A percentile compares a stretch with the other conserved stretches of the same genome.
phyloP scores from a whole-genome alignment of 768 basidiomycete genomes.

The Tricholoma sp. region DNA sequence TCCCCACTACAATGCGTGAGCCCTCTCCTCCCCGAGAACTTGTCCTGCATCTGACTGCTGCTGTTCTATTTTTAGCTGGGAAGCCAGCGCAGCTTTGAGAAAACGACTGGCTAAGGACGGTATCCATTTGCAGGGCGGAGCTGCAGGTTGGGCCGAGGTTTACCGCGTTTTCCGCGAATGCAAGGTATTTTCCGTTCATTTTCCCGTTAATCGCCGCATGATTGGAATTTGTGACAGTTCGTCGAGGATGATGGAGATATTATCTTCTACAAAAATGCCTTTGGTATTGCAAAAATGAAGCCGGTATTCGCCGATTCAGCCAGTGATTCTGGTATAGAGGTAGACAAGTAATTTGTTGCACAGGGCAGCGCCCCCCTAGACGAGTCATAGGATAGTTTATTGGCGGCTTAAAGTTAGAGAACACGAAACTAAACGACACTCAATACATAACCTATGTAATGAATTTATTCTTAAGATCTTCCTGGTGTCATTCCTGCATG shows the following conservation, averaged over 20 bases:
- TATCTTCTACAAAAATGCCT: conserved; percentile 86
- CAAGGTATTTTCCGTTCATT: conserved; percentile 43
- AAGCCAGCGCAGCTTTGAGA: conserved; percentile 83
- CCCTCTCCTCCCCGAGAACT: conserved; percentile 4
- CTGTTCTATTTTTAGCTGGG: conserved; percentile 57
- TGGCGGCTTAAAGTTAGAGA: background rate
- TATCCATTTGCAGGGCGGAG: conserved; percentile 62
- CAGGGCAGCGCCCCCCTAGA: background rate
- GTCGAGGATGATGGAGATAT: conserved; percentile 93
- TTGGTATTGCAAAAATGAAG: conserved; percentile 68
- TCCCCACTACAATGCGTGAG: conserved; percentile 86
- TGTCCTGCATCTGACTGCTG: background rate
- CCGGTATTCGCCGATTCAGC: conserved; percentile 61
- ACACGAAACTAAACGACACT: background rate
- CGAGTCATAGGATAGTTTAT: background rate
- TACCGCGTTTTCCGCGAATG: conserved; percentile 75
- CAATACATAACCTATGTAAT: background rate
- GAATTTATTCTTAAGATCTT: background rate
- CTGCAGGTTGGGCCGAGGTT: conserved; percentile 76
- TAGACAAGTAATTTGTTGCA: conserved; percentile 35
- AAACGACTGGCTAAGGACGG: conserved; percentile 62
- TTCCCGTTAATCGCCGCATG: background rate
- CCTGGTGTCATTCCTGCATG: conserved; percentile 8
- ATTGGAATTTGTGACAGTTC: conserved; percentile 41
- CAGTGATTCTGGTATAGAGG: conserved; percentile 50